Evolutionary conservation across 306 rosid genomes (phyloP), one percentile per base, ranked within the genome.

Genomic region (Ochetophila trinervis): DNA sequence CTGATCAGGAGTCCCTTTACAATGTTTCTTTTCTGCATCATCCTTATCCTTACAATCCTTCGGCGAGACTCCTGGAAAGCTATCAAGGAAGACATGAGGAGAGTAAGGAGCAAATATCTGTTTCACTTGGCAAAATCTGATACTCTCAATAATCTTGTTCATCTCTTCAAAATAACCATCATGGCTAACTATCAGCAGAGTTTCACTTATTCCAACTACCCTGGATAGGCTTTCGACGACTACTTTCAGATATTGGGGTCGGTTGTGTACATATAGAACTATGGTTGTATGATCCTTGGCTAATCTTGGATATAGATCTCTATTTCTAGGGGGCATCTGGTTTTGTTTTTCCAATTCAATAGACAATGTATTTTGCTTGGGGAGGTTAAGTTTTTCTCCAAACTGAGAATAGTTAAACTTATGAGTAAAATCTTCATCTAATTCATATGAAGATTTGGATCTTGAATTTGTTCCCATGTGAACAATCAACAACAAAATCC

Each of bases 61-160:
- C 0, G 72, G 72, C 1, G 99, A 90, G 24, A 78, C 89, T 4
- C 96, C 97, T 0, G 97, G 99, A 86, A 94, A 94, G 56, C 84
- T 72, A 67, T 72, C 35, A 21, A 74, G 76, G 75, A 86, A 94
- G 23, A 90, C 50, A 77, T 94, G 99, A 2, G 99, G 99, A 9
- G 95, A 94, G 71, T 81, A 94, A 1, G 96, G 87, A 16, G 99
- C 96, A 75, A 72, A 94, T 48, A 94, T 90, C 80, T 90, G 99
- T 65, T 94, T 94, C 74, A 90, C 90, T 70, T 86, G 95, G 63
- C 96, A 90, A 79, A 86, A 94, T 73, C 80, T 81, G 68, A 94
- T 83, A 50, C 81, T 82, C 49, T 70, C 68, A 55, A 94, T 78
- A 50, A 88, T 76, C 88, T 75, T 75, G 74, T 90, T 82, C 99